Base-by-base conservation (phyloP, 495 filamentous ascomycete genomes). In the Delitschia confertaspora region DNA sequence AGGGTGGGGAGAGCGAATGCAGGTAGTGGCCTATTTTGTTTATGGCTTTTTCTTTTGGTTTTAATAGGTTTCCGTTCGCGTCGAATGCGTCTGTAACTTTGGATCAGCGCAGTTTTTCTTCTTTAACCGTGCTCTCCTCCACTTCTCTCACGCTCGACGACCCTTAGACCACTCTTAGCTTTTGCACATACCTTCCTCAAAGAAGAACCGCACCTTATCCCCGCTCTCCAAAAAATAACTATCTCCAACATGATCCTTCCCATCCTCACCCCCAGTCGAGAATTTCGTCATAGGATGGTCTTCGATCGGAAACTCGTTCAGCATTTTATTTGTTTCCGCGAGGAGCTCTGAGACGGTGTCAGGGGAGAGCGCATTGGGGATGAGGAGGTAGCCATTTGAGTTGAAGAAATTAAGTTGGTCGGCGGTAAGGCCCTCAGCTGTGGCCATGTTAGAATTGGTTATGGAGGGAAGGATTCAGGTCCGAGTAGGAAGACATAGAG, bases 11-110 rank as follows among this genome's bases (percentile, higher is more conserved):
- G 0, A 89, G 69, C 0, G 60, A 68, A 65, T 98, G 91, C 22
- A 98, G 71, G 33, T 79, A 83, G 60, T 98, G 91, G 0, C 91
- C 91, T 57, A 98, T 95, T 63, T 98, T 98, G 71, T 98, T 98
- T 57, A 98, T 80, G 38, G 91, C 82, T 27, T 67, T 72, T 27
- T 79, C 63, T 59, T 88, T 93, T 14, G 91, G 86, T 47, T 86
- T 83, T 3, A 66, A 62, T 0, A 96, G 73, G 4, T 53, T 54
- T 16, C 78, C 78, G 0, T 63, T 16, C 2, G 68, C 42, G 58
- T 78, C 70, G 56, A 85, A 83, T 42, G 82, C 82, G 63, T 81
- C 82, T 72, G 34, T n/a, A 13, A 1, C 17, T 2, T 5, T 33
- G 17, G 9, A 71, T n/a, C n/a, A n/a, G n/a, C n/a, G n/a, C n/a